Conservation (phyloP, 2,329 filamentous ascomycete genomes). For the Xylariaceae sp. region DNA sequence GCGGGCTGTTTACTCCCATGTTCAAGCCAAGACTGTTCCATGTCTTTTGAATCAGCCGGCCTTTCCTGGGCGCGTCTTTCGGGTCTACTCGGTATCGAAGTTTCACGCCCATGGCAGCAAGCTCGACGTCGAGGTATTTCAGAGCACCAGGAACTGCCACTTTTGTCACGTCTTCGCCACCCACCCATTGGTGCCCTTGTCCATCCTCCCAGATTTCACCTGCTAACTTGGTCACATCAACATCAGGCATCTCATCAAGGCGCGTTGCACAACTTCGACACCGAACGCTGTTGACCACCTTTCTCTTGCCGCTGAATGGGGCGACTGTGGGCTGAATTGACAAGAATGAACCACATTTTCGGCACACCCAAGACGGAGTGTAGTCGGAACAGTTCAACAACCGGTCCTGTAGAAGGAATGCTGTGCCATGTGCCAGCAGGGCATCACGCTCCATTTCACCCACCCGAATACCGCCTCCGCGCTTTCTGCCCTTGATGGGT, state of each 20-base stretch:
- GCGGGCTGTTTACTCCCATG: slow-evolving; percentile 18
- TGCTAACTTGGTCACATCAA: slow-evolving; percentile 51
- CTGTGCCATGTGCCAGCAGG: slow-evolving; percentile 88
- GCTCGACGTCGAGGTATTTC: slow-evolving; percentile 89
- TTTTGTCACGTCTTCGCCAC: slow-evolving; percentile 84
- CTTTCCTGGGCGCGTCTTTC: slow-evolving; percentile 61
- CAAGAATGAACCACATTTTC: slow-evolving; percentile 83
- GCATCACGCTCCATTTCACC: slow-evolving; percentile 99
- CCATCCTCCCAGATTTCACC: slow-evolving; percentile 92
- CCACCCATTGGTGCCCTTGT: slow-evolving; percentile 75
- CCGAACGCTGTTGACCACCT: slow-evolving; percentile 65
- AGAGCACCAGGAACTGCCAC: slow-evolving; percentile 91
- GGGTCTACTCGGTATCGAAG: slow-evolving; percentile 71
- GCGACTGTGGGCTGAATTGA: slow-evolving; percentile 77
- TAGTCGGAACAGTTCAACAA: slow-evolving; percentile 97
- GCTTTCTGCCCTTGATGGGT: slow-evolving; percentile 93
- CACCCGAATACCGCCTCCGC: slow-evolving; percentile 96
- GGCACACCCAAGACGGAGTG: slow-evolving; percentile 83
- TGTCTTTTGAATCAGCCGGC: slow-evolving; percentile 37
- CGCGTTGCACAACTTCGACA: slow-evolving; percentile 72
- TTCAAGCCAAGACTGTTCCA: slow-evolving; percentile 28
- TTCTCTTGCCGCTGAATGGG: slow-evolving; percentile 59
- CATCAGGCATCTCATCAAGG: slow-evolving; percentile 53
- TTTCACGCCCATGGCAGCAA: slow-evolving; percentile 94
- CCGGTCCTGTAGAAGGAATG: slow-evolving; percentile 90